Percentiles rank a stretch among this genome's conserved stretches.
phyloP scores from a whole-genome alignment of 805 yeast species.

The Candida tallmaniae region DNA sequence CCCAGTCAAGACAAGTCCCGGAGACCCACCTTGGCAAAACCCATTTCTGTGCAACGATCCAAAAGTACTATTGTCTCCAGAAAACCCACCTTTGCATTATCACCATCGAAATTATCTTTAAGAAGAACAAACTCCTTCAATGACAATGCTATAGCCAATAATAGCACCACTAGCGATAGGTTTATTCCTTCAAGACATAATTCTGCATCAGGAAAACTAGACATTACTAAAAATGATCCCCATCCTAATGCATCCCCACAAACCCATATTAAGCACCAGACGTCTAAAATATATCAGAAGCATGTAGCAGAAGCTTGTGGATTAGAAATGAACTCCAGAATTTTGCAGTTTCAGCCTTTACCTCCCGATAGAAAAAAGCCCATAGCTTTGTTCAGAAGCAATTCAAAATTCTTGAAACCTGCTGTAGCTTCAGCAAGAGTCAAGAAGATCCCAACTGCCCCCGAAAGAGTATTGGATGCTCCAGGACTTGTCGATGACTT shows the following conservation, averaged over 20 bases:
- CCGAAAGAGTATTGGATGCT: conserved; percentile 92
- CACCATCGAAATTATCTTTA: conserved; percentile 24
- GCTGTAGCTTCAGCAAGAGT: conserved; percentile 61
- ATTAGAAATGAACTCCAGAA: conserved; percentile 71
- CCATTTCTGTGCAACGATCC: conserved; percentile 22
- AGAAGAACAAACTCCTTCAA: conserved; percentile 33
- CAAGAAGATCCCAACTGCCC: conserved; percentile 78
- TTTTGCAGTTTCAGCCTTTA: conserved; percentile 79
- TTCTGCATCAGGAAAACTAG: conserved; percentile 34
- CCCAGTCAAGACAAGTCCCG: conserved; percentile 8
- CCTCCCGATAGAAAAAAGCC: conserved; percentile 62
- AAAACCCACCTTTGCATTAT: conserved; percentile 11
- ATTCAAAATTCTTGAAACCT: conserved; percentile 33
- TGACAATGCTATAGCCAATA: conserved; percentile 23
- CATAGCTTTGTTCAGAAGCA: conserved; percentile 27
- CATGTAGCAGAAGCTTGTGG: conserved; percentile 96
- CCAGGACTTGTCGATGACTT: conserved; percentile 94
- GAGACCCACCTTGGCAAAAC: conserved; percentile 14
- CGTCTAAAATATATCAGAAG: conserved; percentile 58
- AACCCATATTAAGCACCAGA: conserved; percentile 52
- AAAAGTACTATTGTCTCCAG: conserved; percentile 20
- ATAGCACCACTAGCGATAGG: conserved; percentile 30
- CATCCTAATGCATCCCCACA: conserved; percentile 48
- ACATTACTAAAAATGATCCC: conserved; percentile 24
- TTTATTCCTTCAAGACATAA: conserved; percentile 43